These are phyloP conservation scores for Blastobotrys indianensis DNA, from an alignment of 1,139 yeast species.

Conservation along the genomic window DNA sequence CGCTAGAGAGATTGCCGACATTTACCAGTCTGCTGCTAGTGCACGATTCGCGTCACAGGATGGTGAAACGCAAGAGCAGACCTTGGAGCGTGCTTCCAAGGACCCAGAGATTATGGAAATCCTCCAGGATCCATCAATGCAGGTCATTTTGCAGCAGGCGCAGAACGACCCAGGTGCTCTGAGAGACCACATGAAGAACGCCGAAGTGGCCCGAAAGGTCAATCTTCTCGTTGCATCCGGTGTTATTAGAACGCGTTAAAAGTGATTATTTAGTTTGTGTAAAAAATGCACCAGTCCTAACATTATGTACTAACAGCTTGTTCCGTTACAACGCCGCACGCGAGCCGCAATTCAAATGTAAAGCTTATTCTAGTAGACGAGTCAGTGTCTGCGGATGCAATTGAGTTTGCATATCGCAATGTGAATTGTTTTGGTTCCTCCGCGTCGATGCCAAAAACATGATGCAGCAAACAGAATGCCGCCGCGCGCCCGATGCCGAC, in stretches of 20 bases:
- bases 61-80: slow-evolving; percentile 93
- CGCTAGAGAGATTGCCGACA: slow-evolving; percentile 71
- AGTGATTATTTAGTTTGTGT: not conserved
- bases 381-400: too few species aligned
- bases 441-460: too few species aligned
- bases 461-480: too few species aligned
- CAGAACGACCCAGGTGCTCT: slow-evolving; percentile 94
- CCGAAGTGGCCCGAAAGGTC: slow-evolving; percentile 84
- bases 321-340: not conserved
- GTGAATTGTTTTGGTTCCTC: too few species aligned
- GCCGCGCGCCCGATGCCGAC: too few species aligned
- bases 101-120: slow-evolving; percentile 93
- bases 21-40: slow-evolving; percentile 68
- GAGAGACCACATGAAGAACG: slow-evolving; percentile 96
- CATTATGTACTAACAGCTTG: not conserved
- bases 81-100: slow-evolving; percentile 81
- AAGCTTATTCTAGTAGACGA: too few species aligned
- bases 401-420: too few species aligned
- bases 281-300: not conserved
- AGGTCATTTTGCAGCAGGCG: slow-evolving; percentile 89
- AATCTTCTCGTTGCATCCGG: slow-evolving; percentile 94
- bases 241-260: slow-evolving; percentile 83
- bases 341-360: too few species aligned
- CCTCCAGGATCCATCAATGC: slow-evolving; percentile 96
- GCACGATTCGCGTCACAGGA: slow-evolving; percentile 76